phyloP scores from a whole-genome alignment of 2,329 filamentous ascomycete species.

The Myotisia sp. region DNA sequence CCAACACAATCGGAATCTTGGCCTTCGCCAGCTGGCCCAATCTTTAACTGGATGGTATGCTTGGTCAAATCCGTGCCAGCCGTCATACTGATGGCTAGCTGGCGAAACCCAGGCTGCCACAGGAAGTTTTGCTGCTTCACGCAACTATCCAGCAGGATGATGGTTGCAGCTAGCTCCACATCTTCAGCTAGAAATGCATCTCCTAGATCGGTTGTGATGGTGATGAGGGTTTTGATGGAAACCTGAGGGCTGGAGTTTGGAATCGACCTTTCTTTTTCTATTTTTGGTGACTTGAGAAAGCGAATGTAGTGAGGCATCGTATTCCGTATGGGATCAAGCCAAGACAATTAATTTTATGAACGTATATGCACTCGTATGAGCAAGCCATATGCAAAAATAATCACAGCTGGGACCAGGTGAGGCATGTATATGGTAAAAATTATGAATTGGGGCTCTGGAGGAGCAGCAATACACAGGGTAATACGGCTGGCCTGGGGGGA shows the following conservation, averaged over 20 bases:
- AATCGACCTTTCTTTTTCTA: conserved; percentile 30
- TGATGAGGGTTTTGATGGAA: conserved; percentile 40
- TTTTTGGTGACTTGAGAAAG: conserved; percentile 49
- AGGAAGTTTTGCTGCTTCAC: conserved; percentile 23
- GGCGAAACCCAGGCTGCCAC: conserved; percentile 34
- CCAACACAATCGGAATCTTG: conserved; percentile 18
- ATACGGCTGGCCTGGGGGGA: too few species aligned
- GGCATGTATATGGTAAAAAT: too few species aligned
- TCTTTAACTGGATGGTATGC: conserved; percentile 3
- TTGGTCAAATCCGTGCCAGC: conserved; percentile 3
- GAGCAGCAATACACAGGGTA: too few species aligned
- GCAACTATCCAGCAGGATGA: not conserved
- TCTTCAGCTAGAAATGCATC: conserved; percentile 46
- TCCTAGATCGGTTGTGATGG: conserved; percentile 55
- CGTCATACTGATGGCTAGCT: conserved; percentile 30
- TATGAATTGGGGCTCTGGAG: too few species aligned
- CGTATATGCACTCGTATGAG: too few species aligned
- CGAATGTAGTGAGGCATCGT: conserved; percentile 49
- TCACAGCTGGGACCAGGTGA: too few species aligned
- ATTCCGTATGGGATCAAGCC: not conserved
- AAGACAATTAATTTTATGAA: too few species aligned
- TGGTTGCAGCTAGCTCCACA: conserved; percentile 26
- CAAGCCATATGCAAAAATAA: too few species aligned
- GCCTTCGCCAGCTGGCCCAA: conserved; percentile 13
- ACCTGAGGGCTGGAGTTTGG: conserved; percentile 14